phyloP scores from a whole-genome alignment of 176 grass and related monocot genomes.

The Phyllostachys edulis region DNA sequence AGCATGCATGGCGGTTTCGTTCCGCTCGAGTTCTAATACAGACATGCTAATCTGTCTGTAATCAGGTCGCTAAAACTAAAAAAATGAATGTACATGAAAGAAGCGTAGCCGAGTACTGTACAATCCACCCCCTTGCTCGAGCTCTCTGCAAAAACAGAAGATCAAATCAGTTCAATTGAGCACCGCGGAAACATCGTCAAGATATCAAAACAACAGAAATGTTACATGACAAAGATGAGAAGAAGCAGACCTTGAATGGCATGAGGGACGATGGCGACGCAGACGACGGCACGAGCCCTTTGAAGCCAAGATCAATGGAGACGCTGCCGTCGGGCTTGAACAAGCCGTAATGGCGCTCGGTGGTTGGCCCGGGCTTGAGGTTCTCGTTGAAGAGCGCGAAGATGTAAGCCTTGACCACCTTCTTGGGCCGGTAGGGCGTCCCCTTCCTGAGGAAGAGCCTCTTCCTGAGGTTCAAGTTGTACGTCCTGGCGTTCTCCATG shows the following conservation, averaged over 20 bases:
- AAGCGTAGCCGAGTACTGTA: constrained; percentile 35
- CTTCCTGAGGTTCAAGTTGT: constrained; percentile 72
- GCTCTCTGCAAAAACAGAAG: constrained; percentile 35
- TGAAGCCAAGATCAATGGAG: constrained; percentile 72
- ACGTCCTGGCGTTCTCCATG: constrained; percentile 54
- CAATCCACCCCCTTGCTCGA: constrained; percentile 34
- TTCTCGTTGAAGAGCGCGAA: constrained; percentile 97
- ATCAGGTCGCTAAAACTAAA: constrained; percentile 43
- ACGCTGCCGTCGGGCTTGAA: constrained; percentile 87
- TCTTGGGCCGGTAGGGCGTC: constrained; percentile 65
- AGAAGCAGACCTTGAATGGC: constrained; percentile 43
- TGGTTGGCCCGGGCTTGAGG: constrained; percentile 52
- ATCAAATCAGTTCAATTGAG: background rate
- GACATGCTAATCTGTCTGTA: constrained; percentile 26
- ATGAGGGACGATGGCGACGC: constrained; percentile 19
- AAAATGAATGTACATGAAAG: constrained; percentile 56
- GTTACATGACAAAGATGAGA: background rate
- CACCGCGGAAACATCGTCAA: background rate
- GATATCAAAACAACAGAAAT: background rate
- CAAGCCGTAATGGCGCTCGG: constrained; percentile 78
- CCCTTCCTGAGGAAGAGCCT: constrained; percentile 69
- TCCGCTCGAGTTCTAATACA: background rate
- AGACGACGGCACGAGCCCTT: constrained; percentile 49
- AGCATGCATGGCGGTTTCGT: background rate
- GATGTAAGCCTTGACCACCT: constrained; percentile 61